Conservation (phyloP, 768 basidiomycete genomes). For the Podaxis carcinomalis region DNA sequence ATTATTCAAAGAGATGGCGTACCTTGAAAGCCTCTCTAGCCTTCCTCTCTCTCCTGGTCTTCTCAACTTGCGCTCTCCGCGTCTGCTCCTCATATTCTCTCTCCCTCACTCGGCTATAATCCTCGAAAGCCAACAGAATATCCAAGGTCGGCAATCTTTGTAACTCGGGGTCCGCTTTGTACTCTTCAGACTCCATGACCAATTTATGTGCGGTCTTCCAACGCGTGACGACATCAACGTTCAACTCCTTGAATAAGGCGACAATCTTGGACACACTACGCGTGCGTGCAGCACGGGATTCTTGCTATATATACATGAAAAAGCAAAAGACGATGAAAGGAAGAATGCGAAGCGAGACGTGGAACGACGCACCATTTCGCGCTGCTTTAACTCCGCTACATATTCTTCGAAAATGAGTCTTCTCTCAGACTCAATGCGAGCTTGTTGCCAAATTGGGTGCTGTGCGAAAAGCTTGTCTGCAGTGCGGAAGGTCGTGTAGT, state of each 20-base stretch:
- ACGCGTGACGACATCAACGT: slow-evolving; percentile 89
- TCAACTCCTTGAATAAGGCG: slow-evolving; percentile 77
- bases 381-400: slow-evolving; percentile 76
- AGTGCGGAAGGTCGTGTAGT: slow-evolving; percentile 87
- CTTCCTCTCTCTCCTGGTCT: slow-evolving; percentile 80
- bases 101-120: slow-evolving; percentile 86
- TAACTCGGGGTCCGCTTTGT: slow-evolving; percentile 72
- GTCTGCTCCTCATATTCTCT: slow-evolving; percentile 88
- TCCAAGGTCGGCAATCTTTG: slow-evolving; percentile 85
- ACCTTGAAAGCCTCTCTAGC: slow-evolving; percentile 91
- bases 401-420: slow-evolving; percentile 91
- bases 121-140: slow-evolving; percentile 90
- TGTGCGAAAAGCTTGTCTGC: slow-evolving; percentile 82
- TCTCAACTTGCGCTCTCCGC: slow-evolving; percentile 75
- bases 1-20: slow-evolving; percentile 17
- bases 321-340: background rate
- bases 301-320: slow-evolving; percentile 48
- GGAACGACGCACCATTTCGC: slow-evolving; percentile 71
- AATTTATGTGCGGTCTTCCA: slow-evolving; percentile 84
- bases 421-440: slow-evolving; percentile 80
- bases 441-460: slow-evolving; percentile 90
- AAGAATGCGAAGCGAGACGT: background rate
- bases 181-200: slow-evolving; percentile 74
- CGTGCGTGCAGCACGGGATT: slow-evolving; percentile 68
- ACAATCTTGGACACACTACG: slow-evolving; percentile 84